Conservation (phyloP, 1,284 basidiomycete genomes). For the Schizopora paradoxa region DNA sequence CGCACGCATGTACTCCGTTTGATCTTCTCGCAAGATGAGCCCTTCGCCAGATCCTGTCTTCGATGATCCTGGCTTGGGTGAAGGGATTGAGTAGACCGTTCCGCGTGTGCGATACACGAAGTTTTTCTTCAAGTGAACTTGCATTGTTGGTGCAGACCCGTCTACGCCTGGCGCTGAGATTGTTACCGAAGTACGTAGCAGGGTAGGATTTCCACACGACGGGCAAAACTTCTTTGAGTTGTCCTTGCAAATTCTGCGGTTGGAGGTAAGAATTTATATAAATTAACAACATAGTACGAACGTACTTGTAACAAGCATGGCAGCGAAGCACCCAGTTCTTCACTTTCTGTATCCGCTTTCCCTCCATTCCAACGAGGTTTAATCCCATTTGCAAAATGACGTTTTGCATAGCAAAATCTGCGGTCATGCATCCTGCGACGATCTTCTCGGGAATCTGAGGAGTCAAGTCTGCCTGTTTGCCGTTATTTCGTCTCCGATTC, state of each 20-base stretch:
- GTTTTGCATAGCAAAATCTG: constrained; percentile 99
- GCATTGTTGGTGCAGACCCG: constrained; percentile 57
- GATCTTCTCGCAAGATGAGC: constrained; percentile 86
- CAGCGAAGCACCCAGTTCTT: constrained; percentile 96
- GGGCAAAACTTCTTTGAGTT: constrained; percentile 95
- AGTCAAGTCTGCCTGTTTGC: constrained; percentile 1
- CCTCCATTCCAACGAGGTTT: constrained; percentile 87
- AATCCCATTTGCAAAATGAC: constrained; percentile 94
- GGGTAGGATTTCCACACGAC: constrained; percentile 90
- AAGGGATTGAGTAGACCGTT: constrained; percentile 90
- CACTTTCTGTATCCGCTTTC: constrained; percentile 85
- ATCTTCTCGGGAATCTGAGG: constrained; percentile 40
- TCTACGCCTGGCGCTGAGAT: constrained; percentile 62
- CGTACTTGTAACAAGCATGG: constrained; percentile 99
- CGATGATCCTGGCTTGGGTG: constrained; percentile 84
- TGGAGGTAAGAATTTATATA: constrained; percentile 10
- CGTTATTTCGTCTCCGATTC: constrained; percentile 16
- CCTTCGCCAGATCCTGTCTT: constrained; percentile 79
- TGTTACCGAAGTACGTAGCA: constrained; percentile 89
- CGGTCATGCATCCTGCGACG: constrained; percentile 88
- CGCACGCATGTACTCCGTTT: constrained; percentile 79
- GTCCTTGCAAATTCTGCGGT: constrained; percentile 88
- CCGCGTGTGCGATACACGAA: constrained; percentile 94
- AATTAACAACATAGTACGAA: constrained; percentile 19
- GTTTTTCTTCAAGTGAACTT: constrained; percentile 89